Evolutionary conservation across 176 grass and related monocot genomes (phyloP), one percentile per base, ranked within the genome.

Genomic region (Dendrocalamus sinicus): DNA sequence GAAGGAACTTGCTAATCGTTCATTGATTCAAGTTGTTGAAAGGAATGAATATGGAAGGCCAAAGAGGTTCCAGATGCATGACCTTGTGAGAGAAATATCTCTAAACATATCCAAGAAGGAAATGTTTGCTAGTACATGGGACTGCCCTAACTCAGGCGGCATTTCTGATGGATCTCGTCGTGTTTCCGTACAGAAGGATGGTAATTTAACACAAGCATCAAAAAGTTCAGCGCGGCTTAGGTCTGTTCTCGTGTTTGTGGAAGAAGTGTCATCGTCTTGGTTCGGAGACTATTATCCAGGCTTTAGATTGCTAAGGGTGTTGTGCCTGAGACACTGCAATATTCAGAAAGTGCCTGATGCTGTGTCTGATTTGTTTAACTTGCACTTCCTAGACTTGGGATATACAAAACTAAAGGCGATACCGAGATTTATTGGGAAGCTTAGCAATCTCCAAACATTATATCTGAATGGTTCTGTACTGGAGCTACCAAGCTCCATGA

Each of bases 51-150:
- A 81, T 75, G 83, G 90, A 17, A 89, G 65, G 17, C 71, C 55
- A 52, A 86, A 75, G 35, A 78, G 5, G 32, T 74, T 82, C 43
- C 81, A 50, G 63, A 75, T 92, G 35, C 90, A 92, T 69, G 90
- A 92, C 76, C 58, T 89, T 89, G 78, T 84, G 59, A 86, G 86
- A 40, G 90, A 89, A 47, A 67, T 79, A 73, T 65, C 86, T 72
- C 62, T 92, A 47, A 55, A 17, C 0, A 75, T 62, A 67, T 81
- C 86, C 7, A 83, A 69, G 75, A 75, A 89, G 41, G 86, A 86
- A 82, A 86, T 48, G 4, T 92, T 89, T 63, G 53, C 60, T 61
- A 77, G 57, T 45, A 43, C 75, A 58, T 68, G 74, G 35, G 67
- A 92, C 44, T 24, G 45, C 35, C 61, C 70, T n/a, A 52, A 35